Conservation (phyloP, 1,284 basidiomycete species). For the Earliella scabrosa region DNA sequence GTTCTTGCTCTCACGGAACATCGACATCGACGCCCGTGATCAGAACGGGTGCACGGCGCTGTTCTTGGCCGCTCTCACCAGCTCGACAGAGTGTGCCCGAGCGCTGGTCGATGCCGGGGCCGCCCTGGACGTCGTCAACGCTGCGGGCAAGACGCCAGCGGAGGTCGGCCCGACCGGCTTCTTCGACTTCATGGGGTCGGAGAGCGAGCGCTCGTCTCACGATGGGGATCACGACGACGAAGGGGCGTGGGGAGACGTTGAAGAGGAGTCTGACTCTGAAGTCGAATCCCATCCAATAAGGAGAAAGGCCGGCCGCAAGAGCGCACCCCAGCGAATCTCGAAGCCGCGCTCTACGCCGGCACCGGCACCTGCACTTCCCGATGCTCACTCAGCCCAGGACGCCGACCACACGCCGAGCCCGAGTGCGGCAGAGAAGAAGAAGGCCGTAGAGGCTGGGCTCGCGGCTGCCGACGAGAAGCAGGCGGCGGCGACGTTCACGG, state of each 20-base stretch:
- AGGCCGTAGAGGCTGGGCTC: constrained; percentile 28
- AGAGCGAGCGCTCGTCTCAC: constrained; percentile 34
- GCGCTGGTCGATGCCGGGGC: constrained; percentile 82
- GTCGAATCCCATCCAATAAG: constrained; percentile 12
- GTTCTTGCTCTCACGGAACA: constrained; percentile 75
- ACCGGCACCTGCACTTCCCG: neutral
- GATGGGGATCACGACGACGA: constrained; percentile 56
- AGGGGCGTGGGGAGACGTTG: constrained; percentile 68
- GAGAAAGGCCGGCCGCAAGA: constrained; percentile 2
- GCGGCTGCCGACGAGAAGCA: constrained; percentile 59
- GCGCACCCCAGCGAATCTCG: constrained; percentile 16
- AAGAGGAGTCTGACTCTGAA: constrained; percentile 62
- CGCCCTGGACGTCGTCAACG: constrained; percentile 75
- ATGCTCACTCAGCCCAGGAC: neutral
- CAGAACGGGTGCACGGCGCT: constrained; percentile 90
- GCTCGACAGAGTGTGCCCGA: constrained; percentile 67
- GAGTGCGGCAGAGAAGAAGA: constrained; percentile 27
- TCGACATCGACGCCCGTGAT: constrained; percentile 86
- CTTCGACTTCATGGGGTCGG: constrained; percentile 47
- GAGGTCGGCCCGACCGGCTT: constrained; percentile 75
- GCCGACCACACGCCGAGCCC: constrained; percentile 1
- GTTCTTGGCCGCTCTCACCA: constrained; percentile 82
- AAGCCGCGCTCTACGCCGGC: constrained; percentile 16
- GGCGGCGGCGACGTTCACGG: constrained; percentile 64
- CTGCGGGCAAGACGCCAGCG: constrained; percentile 77